Evolutionary conservation across 192 early-diverging fungal species (phyloP), one percentile per base, ranked within the genome.

Genomic region (Umbelopsis sp.): DNA sequence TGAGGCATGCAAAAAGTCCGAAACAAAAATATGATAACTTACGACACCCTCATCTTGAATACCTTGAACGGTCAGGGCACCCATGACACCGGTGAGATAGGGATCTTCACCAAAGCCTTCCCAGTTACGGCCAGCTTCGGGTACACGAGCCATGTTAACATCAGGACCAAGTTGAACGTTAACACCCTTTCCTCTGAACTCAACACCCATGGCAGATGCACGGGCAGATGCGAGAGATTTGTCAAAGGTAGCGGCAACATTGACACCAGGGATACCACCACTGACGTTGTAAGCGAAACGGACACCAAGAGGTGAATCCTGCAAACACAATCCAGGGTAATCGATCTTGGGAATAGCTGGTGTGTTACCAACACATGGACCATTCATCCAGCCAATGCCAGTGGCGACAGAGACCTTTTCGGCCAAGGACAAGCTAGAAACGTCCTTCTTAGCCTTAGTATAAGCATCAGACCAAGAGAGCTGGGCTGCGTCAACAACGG

Each of bases 161-260:
- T 48, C 48, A 21, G 87, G 87, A 35, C 78, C 88, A 12, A 90
- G 75, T 37, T 80, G 79, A 25, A 88, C 69, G 68, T 88, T 82
- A 65, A 88, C 77, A 37, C 89, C 89, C 61, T 83, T 89, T 16
- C 55, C 74, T 52, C 82, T 64, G 46, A 86, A 82, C 68, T 90
- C 89, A 45, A 84, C 73, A n/a, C 85, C 89, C 68, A 91, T 77
- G 37, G 69, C 53, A 23, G 55, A 22, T 30, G 81, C 89, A 46
- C 88, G 72, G 9, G 76, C 23, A 10, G 72, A 49, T 69, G 90
- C 89, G 13, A 89, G 67, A 22, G 49, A 45, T 25, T 70, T 68
- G 78, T 90, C 89, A 73, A 87, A 90, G 11, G 87, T 87, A 11
- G 89, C 74, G 30, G 89, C 89, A 65, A 85, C 74, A 64, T 90